phyloP scores from a whole-genome alignment of 1,284 basidiomycete genomes.

The Moniliella sp. region DNA sequence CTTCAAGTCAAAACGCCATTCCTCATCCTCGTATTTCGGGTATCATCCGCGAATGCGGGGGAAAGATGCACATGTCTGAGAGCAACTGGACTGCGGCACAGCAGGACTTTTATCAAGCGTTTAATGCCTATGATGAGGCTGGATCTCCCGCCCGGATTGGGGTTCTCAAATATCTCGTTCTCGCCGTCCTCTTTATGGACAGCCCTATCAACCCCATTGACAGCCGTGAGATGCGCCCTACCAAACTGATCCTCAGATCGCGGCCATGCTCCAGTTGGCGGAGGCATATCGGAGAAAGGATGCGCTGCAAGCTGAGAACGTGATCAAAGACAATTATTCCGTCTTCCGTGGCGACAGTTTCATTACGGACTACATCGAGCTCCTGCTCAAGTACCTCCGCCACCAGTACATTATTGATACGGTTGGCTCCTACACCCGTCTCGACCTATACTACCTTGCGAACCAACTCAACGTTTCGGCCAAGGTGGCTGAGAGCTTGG shows the following conservation, averaged over 20 bases:
- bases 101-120: constrained; percentile 94
- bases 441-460: constrained; percentile 73
- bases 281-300: constrained; percentile 85
- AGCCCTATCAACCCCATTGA: constrained; percentile 98
- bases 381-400: constrained; percentile 69
- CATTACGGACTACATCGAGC: constrained; percentile 78
- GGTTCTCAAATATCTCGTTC: constrained; percentile 89
- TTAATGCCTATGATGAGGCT: constrained; percentile 93
- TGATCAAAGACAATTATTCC: constrained; percentile 73
- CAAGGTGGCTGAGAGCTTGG: no score
- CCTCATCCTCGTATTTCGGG: constrained; percentile 97
- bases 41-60: constrained; percentile 93
- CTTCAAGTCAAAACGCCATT: constrained; percentile 83
- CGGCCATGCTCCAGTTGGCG: constrained; percentile 89
- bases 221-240: constrained; percentile 97
- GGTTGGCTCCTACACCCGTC: constrained; percentile 81
- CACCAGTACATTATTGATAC: constrained; percentile 95
- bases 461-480: no score
- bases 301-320: constrained; percentile 81
- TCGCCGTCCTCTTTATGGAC: constrained; percentile 93
- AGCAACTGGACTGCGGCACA: constrained; percentile 94
- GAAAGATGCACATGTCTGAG: constrained; percentile 99
- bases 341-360: constrained; percentile 89
- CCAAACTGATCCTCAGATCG: constrained; percentile 84
- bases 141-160: constrained; percentile 87